phyloP scores from a whole-genome alignment of 1,284 basidiomycete species.

The Ganoderma sp. region DNA sequence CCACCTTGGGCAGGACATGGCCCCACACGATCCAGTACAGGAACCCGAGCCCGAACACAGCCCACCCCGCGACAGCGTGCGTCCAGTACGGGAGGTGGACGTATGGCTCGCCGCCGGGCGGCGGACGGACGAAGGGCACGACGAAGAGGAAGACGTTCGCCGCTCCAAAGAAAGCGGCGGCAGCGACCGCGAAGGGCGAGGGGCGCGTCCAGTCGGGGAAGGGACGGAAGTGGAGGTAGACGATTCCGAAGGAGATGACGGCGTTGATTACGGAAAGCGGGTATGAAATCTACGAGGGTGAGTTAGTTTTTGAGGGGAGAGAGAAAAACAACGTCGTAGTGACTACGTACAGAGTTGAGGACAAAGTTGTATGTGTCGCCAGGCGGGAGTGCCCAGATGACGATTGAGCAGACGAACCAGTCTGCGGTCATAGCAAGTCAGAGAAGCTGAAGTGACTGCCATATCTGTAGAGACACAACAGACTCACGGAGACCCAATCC shows the following conservation, averaged over 20 bases:
- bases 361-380: conserved; percentile 42
- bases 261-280: conserved; percentile 54
- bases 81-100: conserved; percentile 65
- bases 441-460: not conserved
- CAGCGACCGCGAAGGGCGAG: conserved; percentile 54
- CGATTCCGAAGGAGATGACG: conserved; percentile 58
- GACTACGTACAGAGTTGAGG: conserved; percentile 6
- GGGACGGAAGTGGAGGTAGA: conserved; percentile 47
- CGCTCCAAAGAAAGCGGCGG: conserved; percentile 56
- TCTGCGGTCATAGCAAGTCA: conserved; percentile 30
- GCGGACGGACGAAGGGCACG: conserved; percentile 62
- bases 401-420: conserved; percentile 55
- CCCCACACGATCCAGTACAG: conserved; percentile 65
- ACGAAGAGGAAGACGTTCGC: conserved; percentile 63
- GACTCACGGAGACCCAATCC: conserved; percentile 52
- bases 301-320: too few species aligned
- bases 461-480: not conserved
- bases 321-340: conserved; percentile 37
- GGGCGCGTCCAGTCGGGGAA: conserved; percentile 46
- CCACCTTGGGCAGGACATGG: conserved; percentile 53
- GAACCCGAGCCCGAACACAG: conserved; percentile 55
- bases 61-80: conserved; percentile 54
- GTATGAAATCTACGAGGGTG: conserved; percentile 52
- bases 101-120: conserved; percentile 50
- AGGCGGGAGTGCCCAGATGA: conserved; percentile 58